These are phyloP conservation scores for Cardamine occulta DNA, from an alignment of 345 rosid genomes.

Conservation along the genomic window DNA sequence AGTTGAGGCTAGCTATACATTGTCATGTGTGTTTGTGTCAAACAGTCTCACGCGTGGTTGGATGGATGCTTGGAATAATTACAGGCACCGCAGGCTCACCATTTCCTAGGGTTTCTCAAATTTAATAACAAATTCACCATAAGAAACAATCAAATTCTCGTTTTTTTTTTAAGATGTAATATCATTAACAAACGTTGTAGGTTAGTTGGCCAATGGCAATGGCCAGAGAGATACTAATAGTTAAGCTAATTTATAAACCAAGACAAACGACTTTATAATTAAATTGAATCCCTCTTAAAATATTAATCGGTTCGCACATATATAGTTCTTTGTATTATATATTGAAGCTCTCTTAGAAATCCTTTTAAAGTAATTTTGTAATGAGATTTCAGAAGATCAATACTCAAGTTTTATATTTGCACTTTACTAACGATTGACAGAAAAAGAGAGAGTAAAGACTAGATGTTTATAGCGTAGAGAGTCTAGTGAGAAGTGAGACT, in stretches of 20 bases:
- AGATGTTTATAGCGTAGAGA: background rate
- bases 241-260: background rate
- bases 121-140: conserved; percentile 5
- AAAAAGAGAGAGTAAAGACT: background rate
- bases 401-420: background rate
- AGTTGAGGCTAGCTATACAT: conserved; percentile 21
- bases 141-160: background rate
- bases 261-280: background rate
- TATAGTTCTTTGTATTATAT: background rate
- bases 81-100: conserved; percentile 38
- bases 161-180: background rate
- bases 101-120: conserved; percentile 39
- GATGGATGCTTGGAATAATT: conserved; percentile 44
- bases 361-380: background rate
- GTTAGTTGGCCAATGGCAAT: background rate
- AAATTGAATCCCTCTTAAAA: background rate
- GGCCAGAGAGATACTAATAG: background rate
- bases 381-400: background rate
- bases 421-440: background rate
- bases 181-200: background rate
- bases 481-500: background rate
- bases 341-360: background rate
- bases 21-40: conserved; percentile 48
- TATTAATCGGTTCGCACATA: background rate
- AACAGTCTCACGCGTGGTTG: conserved; percentile 48